Percentiles rank a stretch among this genome's conserved stretches.
These are phyloP conservation scores for Pyrenophora seminiperda DNA, from an alignment of 2,329 filamentous ascomycete species.

Conservation along the genomic window DNA sequence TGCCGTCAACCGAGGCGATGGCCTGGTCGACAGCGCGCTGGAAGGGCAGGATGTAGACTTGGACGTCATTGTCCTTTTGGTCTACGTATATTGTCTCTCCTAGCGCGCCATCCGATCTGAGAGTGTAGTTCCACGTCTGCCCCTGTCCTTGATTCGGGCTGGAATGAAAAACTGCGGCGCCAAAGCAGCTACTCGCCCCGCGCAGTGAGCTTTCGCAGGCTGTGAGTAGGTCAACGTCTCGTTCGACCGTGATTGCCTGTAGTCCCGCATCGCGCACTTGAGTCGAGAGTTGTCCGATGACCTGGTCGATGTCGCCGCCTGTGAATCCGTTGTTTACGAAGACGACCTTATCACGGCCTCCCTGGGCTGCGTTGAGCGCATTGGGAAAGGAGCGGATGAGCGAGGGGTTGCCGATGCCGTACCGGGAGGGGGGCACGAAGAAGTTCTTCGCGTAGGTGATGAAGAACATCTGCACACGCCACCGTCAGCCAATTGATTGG, in stretches of 20 bases:
- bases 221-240: constrained; percentile 63
- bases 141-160: constrained; percentile 73
- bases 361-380: constrained; percentile 63
- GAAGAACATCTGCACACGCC: constrained; percentile 49
- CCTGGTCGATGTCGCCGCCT: constrained; percentile 71
- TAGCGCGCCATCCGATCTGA: constrained; percentile 75
- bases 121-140: constrained; percentile 82
- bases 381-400: constrained; percentile 68
- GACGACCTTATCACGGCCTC: constrained; percentile 70
- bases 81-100: constrained; percentile 68
- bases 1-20: constrained; percentile 64
- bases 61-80: constrained; percentile 70
- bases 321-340: constrained; percentile 76
- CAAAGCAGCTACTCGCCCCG: constrained; percentile 74
- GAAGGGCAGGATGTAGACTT: constrained; percentile 79
- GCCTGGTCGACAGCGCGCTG: constrained; percentile 77
- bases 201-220: constrained; percentile 63
- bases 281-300: constrained; percentile 68
- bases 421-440: constrained; percentile 77
- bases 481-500: constrained; percentile 13
- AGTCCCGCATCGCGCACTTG: constrained; percentile 63
- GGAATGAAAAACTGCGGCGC: constrained; percentile 73
- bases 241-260: constrained; percentile 59
- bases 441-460: constrained; percentile 77
- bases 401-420: constrained; percentile 68